phyloP scores from a whole-genome alignment of 306 rosid genomes.

The Acacia crassicarpa region DNA sequence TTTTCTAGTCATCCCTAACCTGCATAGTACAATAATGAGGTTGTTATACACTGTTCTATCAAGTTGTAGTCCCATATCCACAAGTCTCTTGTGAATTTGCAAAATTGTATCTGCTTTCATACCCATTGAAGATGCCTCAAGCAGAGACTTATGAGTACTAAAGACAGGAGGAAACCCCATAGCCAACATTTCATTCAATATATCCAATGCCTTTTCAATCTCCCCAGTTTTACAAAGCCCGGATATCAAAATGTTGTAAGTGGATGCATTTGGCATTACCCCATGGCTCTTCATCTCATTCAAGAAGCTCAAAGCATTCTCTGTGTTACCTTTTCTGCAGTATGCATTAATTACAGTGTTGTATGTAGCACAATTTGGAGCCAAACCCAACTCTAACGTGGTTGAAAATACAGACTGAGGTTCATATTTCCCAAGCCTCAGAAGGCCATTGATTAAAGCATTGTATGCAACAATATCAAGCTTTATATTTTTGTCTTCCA shows the following conservation, averaged over 20 bases:
- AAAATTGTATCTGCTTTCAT: conserved; percentile 62
- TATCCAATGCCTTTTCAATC: conserved; percentile 58
- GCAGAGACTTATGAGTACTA: conserved; percentile 58
- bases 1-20: conserved; percentile 77
- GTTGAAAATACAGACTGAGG: conserved; percentile 59
- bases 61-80: conserved; percentile 63
- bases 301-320: conserved; percentile 65
- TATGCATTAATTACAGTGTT: conserved; percentile 67
- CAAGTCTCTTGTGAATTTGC: conserved; percentile 63
- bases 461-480: conserved; percentile 86
- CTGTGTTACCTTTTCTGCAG: conserved; percentile 59
- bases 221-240: conserved; percentile 71
- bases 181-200: conserved; percentile 60
- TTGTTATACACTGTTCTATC: conserved; percentile 58
- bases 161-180: conserved; percentile 54
- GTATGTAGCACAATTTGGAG: conserved; percentile 77
- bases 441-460: conserved; percentile 72
- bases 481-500: conserved; percentile 57
- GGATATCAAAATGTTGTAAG: conserved; percentile 60
- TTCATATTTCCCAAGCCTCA: conserved; percentile 73
- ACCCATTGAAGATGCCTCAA: conserved; percentile 63
- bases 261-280: conserved; percentile 54
- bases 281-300: conserved; percentile 76
- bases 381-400: conserved; percentile 69
- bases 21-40: conserved; percentile 70